Evolutionary conservation across 140 eudicot genomes (phyloP).

Genomic region (Ambrosia hybrid): DNA sequence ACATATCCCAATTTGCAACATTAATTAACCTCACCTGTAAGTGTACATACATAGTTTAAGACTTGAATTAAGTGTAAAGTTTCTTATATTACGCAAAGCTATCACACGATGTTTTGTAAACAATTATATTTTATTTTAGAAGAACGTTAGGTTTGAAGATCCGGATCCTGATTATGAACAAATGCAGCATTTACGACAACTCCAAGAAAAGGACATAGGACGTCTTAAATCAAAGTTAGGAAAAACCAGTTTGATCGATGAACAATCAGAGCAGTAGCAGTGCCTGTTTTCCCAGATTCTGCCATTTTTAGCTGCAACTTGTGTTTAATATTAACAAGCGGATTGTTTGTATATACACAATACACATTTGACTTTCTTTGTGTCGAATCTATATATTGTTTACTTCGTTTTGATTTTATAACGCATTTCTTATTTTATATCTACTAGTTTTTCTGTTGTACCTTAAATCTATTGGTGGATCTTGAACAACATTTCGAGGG

Average conservation of each 20-base stretch:
- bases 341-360: not conserved
- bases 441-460: not conserved
- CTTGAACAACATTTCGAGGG: too few species aligned
- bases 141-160: not conserved
- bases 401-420: not conserved
- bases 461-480: too few species aligned
- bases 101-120: not conserved
- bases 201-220: not conserved
- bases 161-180: not conserved
- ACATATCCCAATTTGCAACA: slow-evolving; percentile 71
- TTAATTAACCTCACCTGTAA: slow-evolving; percentile 44
- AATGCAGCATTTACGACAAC: not conserved
- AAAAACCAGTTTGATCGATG: not conserved
- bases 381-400: not conserved
- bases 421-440: too few species aligned
- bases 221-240: not conserved
- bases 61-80: slow-evolving; percentile 10
- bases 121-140: not conserved
- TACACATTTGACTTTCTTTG: not conserved
- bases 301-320: not conserved
- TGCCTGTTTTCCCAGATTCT: not conserved
- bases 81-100: slow-evolving; percentile 6
- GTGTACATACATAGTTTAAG: slow-evolving; percentile 4
- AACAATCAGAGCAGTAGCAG: not conserved
- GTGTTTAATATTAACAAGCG: not conserved